Evolutionary conservation across 2,329 filamentous ascomycete genomes (phyloP).

Genomic region (Penicillium verrucosum): DNA sequence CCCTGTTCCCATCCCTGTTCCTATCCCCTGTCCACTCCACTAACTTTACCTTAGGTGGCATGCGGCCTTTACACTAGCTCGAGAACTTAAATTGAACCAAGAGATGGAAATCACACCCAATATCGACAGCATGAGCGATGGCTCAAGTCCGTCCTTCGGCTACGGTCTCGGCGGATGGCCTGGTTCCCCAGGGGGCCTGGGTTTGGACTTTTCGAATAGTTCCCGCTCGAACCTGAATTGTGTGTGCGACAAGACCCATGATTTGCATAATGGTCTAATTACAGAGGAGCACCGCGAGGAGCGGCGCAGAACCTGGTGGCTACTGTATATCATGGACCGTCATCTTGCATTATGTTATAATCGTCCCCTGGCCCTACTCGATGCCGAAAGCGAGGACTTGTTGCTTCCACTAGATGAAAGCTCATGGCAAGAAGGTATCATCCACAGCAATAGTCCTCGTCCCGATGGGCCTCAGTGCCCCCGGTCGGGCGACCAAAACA

Average conservation of each 20-base stretch:
- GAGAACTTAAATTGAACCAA: constrained; percentile 81
- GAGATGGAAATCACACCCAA: constrained; percentile 57
- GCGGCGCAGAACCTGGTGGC: constrained; percentile 86
- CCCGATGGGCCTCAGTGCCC: constrained; percentile 36
- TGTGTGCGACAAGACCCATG: constrained; percentile 31
- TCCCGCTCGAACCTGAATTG: constrained; percentile 35
- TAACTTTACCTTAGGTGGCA: constrained; percentile 60
- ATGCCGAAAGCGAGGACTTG: constrained; percentile 80
- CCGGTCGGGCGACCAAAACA: constrained; percentile 34
- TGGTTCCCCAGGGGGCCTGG: constrained; percentile 52
- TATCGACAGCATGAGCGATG: constrained; percentile 30
- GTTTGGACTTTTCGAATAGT: constrained; percentile 42
- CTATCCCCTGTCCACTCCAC: neutral
- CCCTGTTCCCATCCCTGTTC: neutral
- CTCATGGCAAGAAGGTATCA: constrained; percentile 80
- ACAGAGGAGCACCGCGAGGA: constrained; percentile 87
- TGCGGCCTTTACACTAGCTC: constrained; percentile 83
- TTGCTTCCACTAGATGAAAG: constrained; percentile 84
- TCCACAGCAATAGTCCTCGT: constrained; percentile 54
- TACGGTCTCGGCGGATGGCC: constrained; percentile 33
- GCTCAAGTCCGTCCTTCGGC: constrained; percentile 33
- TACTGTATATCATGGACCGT: constrained; percentile 85
- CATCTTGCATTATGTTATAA: constrained; percentile 92
- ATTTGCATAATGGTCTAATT: constrained; percentile 23
- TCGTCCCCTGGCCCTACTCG: constrained; percentile 78